Evolutionary conservation across 345 rosid species (phyloP).

Genomic region (Microthlaspi erraticum): DNA sequence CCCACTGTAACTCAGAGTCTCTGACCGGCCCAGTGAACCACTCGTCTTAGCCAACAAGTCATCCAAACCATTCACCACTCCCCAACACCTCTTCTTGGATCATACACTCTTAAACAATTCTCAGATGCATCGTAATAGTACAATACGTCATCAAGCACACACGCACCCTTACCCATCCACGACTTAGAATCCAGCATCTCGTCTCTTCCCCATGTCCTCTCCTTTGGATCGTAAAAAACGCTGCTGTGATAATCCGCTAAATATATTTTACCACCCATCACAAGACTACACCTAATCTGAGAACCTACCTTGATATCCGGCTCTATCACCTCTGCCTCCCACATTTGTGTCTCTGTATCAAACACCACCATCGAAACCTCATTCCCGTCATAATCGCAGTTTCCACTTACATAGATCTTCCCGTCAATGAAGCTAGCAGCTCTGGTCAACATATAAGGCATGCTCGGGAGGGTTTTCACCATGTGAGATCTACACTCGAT

Average conservation of each 20-base stretch:
- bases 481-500: neutral
- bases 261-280: slow-evolving; percentile 1
- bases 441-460: neutral
- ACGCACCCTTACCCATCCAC: too few species aligned
- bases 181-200: too few species aligned
- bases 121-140: neutral
- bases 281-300: neutral
- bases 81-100: neutral
- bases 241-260: neutral
- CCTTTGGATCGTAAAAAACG: neutral
- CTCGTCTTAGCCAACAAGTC: neutral
- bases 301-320: neutral
- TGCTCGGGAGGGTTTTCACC: slow-evolving; percentile 2
- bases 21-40: too few species aligned
- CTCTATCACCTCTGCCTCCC: neutral
- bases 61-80: slow-evolving; percentile 14
- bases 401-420: neutral
- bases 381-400: neutral
- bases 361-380: neutral
- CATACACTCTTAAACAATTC: neutral
- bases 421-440: neutral
- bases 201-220: too few species aligned
- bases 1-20: neutral
- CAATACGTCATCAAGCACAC: neutral
- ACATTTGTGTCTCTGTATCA: slow-evolving; percentile 11